These are phyloP conservation scores for Kingdonia uniflora DNA, from an alignment of 164 flowering plant species.

Conservation along the genomic window DNA sequence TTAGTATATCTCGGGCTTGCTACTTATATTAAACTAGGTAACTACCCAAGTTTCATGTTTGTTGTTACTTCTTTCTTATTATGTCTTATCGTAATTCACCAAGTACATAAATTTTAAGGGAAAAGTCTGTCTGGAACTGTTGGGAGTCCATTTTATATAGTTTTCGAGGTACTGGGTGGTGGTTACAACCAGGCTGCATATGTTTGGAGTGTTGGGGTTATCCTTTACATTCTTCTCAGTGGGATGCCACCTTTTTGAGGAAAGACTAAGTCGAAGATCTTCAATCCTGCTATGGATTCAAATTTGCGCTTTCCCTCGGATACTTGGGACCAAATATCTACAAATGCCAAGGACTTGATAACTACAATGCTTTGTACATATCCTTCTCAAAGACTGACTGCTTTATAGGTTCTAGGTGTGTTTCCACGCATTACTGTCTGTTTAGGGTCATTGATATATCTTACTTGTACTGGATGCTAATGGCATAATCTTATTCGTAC, in stretches of 20 bases:
- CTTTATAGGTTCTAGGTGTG: conserved; percentile 67
- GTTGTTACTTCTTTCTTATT: not conserved
- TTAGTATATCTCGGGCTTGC: conserved; percentile 61
- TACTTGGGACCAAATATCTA: conserved; percentile 53
- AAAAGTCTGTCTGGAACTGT: conserved; percentile 58
- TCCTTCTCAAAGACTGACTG: conserved; percentile 55
- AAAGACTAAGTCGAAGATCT: conserved; percentile 63
- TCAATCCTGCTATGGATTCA: conserved; percentile 76
- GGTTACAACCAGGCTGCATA: conserved; percentile 71
- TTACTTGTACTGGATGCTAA: not conserved
- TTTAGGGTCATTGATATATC: not conserved
- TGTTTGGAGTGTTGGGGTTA: conserved; percentile 83
- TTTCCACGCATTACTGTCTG: not conserved
- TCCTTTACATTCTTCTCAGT: conserved; percentile 76
- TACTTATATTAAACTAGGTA: conserved; percentile 68
- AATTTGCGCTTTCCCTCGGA: conserved; percentile 58
- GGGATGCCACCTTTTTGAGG: conserved; percentile 86
- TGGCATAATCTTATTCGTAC: not conserved
- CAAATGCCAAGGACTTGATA: conserved; percentile 63
- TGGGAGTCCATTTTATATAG: conserved; percentile 80
- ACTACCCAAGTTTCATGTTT: not conserved
- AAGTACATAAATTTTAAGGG: conserved; percentile 21
- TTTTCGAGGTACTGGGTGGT: conserved; percentile 71
- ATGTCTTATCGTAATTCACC: not conserved
- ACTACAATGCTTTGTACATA: conserved; percentile 59